phyloP scores from a whole-genome alignment of 805 yeast species.

The Saturnispora saitoi region DNA sequence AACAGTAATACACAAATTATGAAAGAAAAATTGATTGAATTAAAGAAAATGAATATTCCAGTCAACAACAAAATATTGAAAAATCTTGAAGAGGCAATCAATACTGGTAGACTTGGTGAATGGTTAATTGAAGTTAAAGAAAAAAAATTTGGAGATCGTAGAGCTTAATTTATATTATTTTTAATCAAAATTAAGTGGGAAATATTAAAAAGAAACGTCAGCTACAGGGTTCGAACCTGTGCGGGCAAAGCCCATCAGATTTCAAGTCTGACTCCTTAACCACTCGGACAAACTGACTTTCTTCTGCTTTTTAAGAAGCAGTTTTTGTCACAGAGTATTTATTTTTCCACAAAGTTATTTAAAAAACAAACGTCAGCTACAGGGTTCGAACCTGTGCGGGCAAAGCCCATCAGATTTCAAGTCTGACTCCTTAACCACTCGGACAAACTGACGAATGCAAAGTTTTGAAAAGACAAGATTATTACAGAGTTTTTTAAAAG shows the following conservation, averaged over 20 bases:
- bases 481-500: too few relatives aligned
- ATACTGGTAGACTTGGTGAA: conserved; percentile 23
- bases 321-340: neutral
- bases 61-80: conserved; percentile 17
- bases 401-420: conserved; percentile 1
- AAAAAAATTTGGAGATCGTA: conserved; percentile 20
- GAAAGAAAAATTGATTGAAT: conserved; percentile 17
- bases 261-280: conserved; percentile 20
- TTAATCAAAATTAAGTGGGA: neutral
- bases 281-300: conserved; percentile 17
- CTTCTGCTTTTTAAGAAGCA: neutral
- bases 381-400: conserved; percentile 2
- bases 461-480: too few relatives aligned
- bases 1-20: conserved; percentile 11
- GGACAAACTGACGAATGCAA: neutral
- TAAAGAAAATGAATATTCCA: conserved; percentile 19
- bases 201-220: conserved; percentile 12
- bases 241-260: conserved; percentile 21
- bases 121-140: conserved; percentile 24
- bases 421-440: conserved; percentile 2
- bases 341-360: too few relatives aligned
- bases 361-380: neutral
- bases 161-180: conserved; percentile 9
- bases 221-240: conserved; percentile 21
- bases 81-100: conserved; percentile 19